Evolutionary conservation across 257 asterid genomes (phyloP), one percentile per base, ranked within the genome.

Genomic region (Osmanthus fragrans): DNA sequence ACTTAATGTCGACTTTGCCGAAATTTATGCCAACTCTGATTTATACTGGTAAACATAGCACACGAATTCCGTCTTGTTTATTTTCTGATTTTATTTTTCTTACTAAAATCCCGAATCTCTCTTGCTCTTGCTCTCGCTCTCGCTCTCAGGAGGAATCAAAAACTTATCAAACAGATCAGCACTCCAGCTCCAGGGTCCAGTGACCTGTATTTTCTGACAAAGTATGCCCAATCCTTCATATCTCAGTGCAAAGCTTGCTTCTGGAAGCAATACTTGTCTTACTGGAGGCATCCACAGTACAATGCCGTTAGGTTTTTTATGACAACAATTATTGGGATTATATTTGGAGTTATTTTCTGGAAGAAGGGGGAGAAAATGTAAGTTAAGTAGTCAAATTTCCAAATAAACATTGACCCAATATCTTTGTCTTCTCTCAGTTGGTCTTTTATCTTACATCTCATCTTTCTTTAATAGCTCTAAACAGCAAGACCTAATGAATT

Each of bases 301-400:
- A 92, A 92, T 73, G 80, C 90, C 72, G 74, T 86, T 76, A 85
- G 97, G 80, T 88, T 92, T 85, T 81, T 86, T 67, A 78, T 92
- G 93, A 92, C 97, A 36, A 66, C 89, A 15, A 18, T 88, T 27
- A 82, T 90, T 10, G 97, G 97, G 32, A 6, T 89, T 64, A 77
- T 92, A 79, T 92, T 92, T 7, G 97, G 97, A 79, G 82, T 88
- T 84, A 84, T 92, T 77, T 90, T 89, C 77, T 92, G 97, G 96
- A 67, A 87, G 72, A 92, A 90, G 80, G 96, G 93, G 36, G 70
- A 87, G 21, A 79, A 88, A 85, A 49, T 86, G 97, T 90, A 76
- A 88, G 97, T 69, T 54, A 54, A 42, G 30, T 42, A 72, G 65
- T 72, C 56, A 4, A 58, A 8, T 21, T 73, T 45, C 30, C 12